Base-by-base conservation (phyloP, 257 asterid genomes). In the Solanum tarapatanum region DNA sequence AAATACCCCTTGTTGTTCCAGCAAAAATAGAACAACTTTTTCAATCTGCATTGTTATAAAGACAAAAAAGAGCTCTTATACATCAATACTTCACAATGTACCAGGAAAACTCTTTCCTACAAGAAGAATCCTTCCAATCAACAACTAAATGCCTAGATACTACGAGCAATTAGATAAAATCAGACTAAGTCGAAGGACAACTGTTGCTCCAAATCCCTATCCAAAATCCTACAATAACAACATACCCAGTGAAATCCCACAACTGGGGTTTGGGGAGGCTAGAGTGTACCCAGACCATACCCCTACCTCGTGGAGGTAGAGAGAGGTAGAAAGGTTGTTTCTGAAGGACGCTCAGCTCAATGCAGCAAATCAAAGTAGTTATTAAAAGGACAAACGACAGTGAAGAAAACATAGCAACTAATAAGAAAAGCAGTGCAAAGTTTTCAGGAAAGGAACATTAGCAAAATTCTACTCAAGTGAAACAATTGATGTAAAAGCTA, bases 1-100 rank as follows among this genome's bases (percentile, higher is more conserved):
- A 68, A 92, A 91, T 84, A 91, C 87, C 41, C 99, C 99, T 92
- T 97, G 99, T 90, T 96, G 99, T 90, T 95, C 97, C 93, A 97
- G 89, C 90, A 97, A 89, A 89, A 97, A 97, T 62, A 97, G 96
- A 66, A 97, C 99, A 83, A 93, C 93, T 91, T 92, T 97, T 90
- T 95, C 99, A 83, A 97, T 96, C 99, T 97, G 98, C 83, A 91
- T 8, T 62, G 10, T 45, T 43, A 28, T 6, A 16, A 28, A 45
- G 68, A 16, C 14, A 45, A 45, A 55, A 28, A 43, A 8, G 41
- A 17, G 68, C 28, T 28, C 68, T 0, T 80, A 45, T 45, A 28
- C 85, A 80, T 26, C 84, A 17, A 36, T 45, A 79, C 35, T 76
- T 51, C 0, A 1, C 23, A 77, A 77, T 77, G 60, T 77, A 77